A percentile compares a stretch with the other conserved stretches of the same genome.
Evolutionary conservation across 2,329 filamentous ascomycete species (phyloP).

Genomic region (Beauveria sp.): DNA sequence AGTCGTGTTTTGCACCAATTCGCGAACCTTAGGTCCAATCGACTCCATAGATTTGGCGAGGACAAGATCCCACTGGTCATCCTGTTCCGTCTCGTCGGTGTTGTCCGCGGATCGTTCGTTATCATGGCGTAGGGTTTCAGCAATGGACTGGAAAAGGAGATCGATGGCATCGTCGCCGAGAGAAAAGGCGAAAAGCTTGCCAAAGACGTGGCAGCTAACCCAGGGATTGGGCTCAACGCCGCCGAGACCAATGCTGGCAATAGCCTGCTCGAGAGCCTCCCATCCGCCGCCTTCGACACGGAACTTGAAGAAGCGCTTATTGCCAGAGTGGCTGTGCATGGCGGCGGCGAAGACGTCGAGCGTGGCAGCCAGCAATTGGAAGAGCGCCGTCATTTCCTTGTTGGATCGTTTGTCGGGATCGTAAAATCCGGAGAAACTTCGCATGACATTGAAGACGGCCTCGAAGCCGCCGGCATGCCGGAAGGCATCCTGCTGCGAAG

Average conservation of each 20-base stretch:
- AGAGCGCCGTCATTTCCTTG: constrained; percentile 56
- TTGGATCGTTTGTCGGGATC: constrained; percentile 55
- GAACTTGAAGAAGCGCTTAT: constrained; percentile 77
- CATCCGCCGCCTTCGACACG: constrained; percentile 72
- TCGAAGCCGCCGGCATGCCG: constrained; percentile 74
- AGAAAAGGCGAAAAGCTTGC: constrained; percentile 72
- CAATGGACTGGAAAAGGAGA: constrained; percentile 54
- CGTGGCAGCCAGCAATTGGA: constrained; percentile 63
- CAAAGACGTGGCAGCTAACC: constrained; percentile 68
- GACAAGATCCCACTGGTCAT: constrained; percentile 32
- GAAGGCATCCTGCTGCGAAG: constrained; percentile 67
- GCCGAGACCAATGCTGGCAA: constrained; percentile 60
- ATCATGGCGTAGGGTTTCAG: constrained; percentile 27
- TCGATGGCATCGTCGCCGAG: constrained; percentile 70
- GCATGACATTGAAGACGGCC: constrained; percentile 59
- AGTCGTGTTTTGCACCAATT: constrained; percentile 43
- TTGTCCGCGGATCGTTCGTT: constrained; percentile 18
- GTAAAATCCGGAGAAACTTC: constrained; percentile 68
- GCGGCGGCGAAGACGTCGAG: constrained; percentile 67
- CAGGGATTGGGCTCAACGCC: constrained; percentile 60
- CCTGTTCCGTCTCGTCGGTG: constrained; percentile 25
- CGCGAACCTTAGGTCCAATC: constrained; percentile 34
- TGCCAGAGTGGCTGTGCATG: constrained; percentile 73
- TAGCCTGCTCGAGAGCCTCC: constrained; percentile 64
- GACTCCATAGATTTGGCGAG: constrained; percentile 29